Percentiles rank a stretch among this genome's conserved stretches.
Evolutionary conservation across 2,329 filamentous ascomycete species (phyloP).

Genomic region (Cercospora janseana): DNA sequence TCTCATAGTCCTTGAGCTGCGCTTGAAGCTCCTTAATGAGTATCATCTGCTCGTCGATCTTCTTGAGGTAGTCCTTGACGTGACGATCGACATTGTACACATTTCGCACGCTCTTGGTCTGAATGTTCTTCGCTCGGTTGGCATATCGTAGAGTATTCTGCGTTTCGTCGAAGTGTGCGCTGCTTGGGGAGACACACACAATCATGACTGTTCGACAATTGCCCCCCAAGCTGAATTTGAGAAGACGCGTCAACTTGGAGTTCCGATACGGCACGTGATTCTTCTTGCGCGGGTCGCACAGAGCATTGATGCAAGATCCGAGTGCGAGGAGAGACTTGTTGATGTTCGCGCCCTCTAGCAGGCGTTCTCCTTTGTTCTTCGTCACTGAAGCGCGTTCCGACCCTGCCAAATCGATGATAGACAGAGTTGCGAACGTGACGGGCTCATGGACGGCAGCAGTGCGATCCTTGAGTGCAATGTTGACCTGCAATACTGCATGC

Average conservation of each 20-base stretch:
- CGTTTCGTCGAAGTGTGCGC: constrained; percentile 94
- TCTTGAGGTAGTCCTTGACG: constrained; percentile 98
- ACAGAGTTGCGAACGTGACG: constrained; percentile 95
- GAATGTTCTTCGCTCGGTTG: constrained; percentile 98
- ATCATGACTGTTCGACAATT: constrained; percentile 99
- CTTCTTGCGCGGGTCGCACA: constrained; percentile 86
- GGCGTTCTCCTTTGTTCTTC: constrained; percentile 87
- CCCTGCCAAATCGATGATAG: constrained; percentile 95
- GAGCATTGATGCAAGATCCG: constrained; percentile 95
- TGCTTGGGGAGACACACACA: constrained; percentile 94
- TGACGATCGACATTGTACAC: constrained; percentile 99
- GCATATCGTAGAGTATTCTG: constrained; percentile 97
- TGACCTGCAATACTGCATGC: constrained; percentile 95
- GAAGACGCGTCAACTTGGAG: constrained; percentile 89
- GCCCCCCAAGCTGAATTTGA: constrained; percentile 95
- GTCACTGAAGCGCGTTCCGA: constrained; percentile 95
- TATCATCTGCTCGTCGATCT: constrained; percentile 98
- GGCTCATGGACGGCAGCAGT: constrained; percentile 91
- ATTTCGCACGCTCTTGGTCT: constrained; percentile 98
- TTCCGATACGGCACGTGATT: constrained; percentile 97
- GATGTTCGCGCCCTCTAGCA: constrained; percentile 96
- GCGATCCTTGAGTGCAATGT: constrained; percentile 88
- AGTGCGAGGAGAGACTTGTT: constrained; percentile 95
- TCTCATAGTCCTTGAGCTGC: constrained; percentile 86
- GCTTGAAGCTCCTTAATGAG: constrained; percentile 93